Conservation (phyloP, 2,329 filamentous ascomycete species). For the Diatrype stigma region DNA sequence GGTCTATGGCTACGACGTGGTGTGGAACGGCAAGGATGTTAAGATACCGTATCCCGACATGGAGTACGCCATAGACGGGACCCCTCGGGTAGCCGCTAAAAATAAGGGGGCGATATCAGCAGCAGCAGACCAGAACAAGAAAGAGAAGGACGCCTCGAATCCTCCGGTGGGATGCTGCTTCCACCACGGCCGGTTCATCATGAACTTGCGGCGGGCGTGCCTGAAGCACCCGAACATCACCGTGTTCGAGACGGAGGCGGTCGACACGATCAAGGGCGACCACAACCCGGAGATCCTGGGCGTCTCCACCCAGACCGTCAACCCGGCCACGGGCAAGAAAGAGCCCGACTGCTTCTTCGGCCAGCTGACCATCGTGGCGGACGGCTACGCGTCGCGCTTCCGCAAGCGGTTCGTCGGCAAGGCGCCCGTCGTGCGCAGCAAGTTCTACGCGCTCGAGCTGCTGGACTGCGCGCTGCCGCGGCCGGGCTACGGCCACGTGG, state of each 20-base stretch:
- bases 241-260: conserved; percentile 84
- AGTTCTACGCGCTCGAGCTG: conserved; percentile 91
- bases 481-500: conserved; percentile 77
- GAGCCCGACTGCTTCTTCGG: conserved; percentile 78
- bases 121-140: conserved; percentile 25
- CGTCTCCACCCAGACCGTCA: conserved; percentile 67
- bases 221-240: conserved; percentile 76
- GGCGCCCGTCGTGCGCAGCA: conserved; percentile 68
- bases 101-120: conserved; percentile 7
- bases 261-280: conserved; percentile 67
- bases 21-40: conserved; percentile 72
- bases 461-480: conserved; percentile 78
- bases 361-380: conserved; percentile 79
- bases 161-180: conserved; percentile 74
- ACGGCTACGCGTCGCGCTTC: conserved; percentile 91
- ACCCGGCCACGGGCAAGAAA: conserved; percentile 52
- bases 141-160: conserved; percentile 20
- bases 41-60: conserved; percentile 74
- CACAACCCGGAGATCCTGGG: conserved; percentile 72
- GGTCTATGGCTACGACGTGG: conserved; percentile 82
- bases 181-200: conserved; percentile 93
- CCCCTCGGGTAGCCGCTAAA: conserved; percentile 9
- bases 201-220: conserved; percentile 72
- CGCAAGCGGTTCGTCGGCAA: conserved; percentile 70
- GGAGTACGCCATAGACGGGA: conserved; percentile 41